Percentiles rank a stretch among this genome's conserved stretches.
These are phyloP conservation scores for Babesia microti DNA, from an alignment of 169 alveolate species.

Conservation along the genomic window DNA sequence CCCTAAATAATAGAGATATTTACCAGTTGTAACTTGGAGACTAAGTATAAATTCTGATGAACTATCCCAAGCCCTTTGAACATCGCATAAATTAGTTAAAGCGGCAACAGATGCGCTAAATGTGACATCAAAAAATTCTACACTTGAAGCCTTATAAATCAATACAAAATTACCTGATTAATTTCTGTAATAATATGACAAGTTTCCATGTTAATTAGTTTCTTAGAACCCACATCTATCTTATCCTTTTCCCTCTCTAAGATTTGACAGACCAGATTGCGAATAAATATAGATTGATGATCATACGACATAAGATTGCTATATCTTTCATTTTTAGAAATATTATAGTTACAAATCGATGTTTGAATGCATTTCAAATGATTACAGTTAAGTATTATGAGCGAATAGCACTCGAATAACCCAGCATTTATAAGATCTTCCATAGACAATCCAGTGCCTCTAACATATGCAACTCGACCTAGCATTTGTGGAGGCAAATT, in stretches of 20 bases:
- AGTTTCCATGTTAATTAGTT: no score
- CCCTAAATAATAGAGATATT: no score
- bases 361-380: slow-evolving; percentile 13
- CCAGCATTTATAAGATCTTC: slow-evolving; percentile 46
- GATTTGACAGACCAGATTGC: slow-evolving; percentile 14
- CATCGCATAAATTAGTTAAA: slow-evolving; percentile 44
- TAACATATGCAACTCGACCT: slow-evolving; percentile 40
- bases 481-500: slow-evolving; percentile 23
- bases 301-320: slow-evolving; percentile 25
- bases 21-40: slow-evolving; percentile 59
- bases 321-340: slow-evolving; percentile 3
- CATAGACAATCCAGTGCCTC: slow-evolving; percentile 54
- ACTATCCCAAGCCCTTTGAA: slow-evolving; percentile 60
- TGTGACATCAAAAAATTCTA: slow-evolving; percentile 62
- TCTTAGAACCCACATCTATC: no score
- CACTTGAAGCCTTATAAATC: slow-evolving; percentile 57
- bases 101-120: slow-evolving; percentile 50
- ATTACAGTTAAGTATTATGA: slow-evolving; percentile 21
- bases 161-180: slow-evolving; percentile 28
- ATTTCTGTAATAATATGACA: no score
- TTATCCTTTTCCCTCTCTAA: slow-evolving; percentile 4
- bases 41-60: slow-evolving; percentile 62
- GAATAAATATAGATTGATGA: slow-evolving; percentile 28
- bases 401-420: slow-evolving; percentile 28
- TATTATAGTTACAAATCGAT: slow-evolving; percentile 29